Evolutionary conservation across 2,329 filamentous ascomycete species (phyloP).

Genomic region (Sodiomyces alkalinus): DNA sequence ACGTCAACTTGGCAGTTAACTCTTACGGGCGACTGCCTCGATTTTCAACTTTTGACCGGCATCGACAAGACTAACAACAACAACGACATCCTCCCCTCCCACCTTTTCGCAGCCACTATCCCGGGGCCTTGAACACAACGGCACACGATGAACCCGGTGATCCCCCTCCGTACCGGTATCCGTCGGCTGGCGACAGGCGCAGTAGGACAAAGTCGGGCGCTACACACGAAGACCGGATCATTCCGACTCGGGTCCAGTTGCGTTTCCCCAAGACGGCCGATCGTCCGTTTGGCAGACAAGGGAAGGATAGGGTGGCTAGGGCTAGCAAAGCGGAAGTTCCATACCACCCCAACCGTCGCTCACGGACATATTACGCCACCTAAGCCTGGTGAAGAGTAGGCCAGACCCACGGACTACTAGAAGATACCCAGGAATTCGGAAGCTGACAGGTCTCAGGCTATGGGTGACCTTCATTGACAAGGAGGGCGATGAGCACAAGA

Average conservation of each 20-base stretch:
- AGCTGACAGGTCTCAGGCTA: constrained; percentile 35
- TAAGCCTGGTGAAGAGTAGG: constrained; percentile 83
- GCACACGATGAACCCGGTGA: not conserved
- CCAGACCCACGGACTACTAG: too few relatives aligned
- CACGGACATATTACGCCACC: constrained; percentile 78
- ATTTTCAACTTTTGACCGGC: too few relatives aligned
- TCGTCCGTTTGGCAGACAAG: not conserved
- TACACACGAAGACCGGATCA: constrained; percentile 7
- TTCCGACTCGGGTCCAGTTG: not conserved
- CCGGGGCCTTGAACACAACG: too few relatives aligned
- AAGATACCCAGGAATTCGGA: too few relatives aligned
- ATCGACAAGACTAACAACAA: too few relatives aligned
- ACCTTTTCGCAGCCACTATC: not conserved
- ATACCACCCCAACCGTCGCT: constrained; percentile 38
- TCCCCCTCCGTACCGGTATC: constrained; percentile 10
- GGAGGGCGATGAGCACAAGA: constrained; percentile 58
- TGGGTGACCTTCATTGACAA: constrained; percentile 91
- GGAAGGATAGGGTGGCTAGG: constrained; percentile 5
- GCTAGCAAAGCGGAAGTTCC: constrained; percentile 46
- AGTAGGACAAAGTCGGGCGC: constrained; percentile 14
- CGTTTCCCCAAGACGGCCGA: not conserved
- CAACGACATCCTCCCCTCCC: too few relatives aligned
- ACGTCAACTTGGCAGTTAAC: too few relatives aligned
- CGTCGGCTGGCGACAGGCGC: constrained; percentile 15
- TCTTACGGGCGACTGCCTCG: too few relatives aligned